Conservation (phyloP, 495 filamentous ascomycete genomes). For the Ramalina peruviana region DNA sequence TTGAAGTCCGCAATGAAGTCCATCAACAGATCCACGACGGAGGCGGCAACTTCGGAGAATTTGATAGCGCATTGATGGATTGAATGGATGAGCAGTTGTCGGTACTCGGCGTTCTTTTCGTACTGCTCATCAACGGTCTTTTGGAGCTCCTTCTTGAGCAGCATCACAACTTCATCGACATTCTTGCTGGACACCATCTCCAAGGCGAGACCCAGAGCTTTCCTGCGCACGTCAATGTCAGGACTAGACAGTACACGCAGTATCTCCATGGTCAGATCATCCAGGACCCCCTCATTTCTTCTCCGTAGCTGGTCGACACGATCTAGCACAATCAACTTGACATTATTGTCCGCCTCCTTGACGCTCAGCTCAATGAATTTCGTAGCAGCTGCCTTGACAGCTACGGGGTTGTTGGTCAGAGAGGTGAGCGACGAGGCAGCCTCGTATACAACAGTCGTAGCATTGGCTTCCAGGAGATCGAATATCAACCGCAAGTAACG, state of each 20-base stretch:
- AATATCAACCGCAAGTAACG: constrained; percentile 91
- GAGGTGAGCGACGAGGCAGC: constrained; percentile 94
- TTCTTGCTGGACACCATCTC: constrained; percentile 99
- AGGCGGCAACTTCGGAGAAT: constrained; percentile 94
- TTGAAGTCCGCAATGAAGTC: constrained; percentile 99
- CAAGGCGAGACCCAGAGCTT: constrained; percentile 79
- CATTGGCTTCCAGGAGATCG: constrained; percentile 83
- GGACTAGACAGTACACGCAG: constrained; percentile 90
- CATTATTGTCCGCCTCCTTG: constrained; percentile 96
- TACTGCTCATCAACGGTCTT: constrained; percentile 98
- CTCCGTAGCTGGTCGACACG: constrained; percentile 82
- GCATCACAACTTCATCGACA: constrained; percentile 89
- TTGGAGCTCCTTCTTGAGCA: constrained; percentile 92
- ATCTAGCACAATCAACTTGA: constrained; percentile 94
- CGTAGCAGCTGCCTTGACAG: constrained; percentile 86
- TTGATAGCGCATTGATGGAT: constrained; percentile 98
- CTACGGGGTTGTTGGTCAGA: constrained; percentile 90
- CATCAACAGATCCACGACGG: constrained; percentile 95
- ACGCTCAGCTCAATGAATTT: constrained; percentile 97
- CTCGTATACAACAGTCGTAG: constrained; percentile 94
- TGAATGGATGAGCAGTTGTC: constrained; percentile 86
- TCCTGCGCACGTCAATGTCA: constrained; percentile 90
- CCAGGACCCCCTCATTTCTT: constrained; percentile 84
- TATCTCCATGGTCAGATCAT: constrained; percentile 97
- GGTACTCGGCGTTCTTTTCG: constrained; percentile 97